Percentiles rank a stretch among this genome's conserved stretches.
Evolutionary conservation across 306 rosid species (phyloP).

Genomic region (Albizia julibrissin): DNA sequence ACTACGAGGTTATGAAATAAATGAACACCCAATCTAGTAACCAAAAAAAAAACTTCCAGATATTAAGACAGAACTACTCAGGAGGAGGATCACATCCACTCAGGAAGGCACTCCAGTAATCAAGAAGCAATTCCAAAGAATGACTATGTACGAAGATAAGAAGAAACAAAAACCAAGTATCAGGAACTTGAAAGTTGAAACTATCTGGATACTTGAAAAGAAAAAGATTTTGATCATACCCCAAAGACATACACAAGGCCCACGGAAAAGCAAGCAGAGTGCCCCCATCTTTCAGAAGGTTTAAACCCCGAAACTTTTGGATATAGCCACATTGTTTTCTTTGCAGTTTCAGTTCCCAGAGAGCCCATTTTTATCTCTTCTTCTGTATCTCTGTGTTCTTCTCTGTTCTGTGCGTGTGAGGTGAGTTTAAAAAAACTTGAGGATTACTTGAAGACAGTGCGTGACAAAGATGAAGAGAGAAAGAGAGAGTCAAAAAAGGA

Average conservation of each 20-base stretch:
- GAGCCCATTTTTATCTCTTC: slow-evolving; percentile 56
- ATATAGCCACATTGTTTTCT: slow-evolving; percentile 97
- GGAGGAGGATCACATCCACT: slow-evolving; percentile 22
- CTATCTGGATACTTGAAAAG: slow-evolving; percentile 1
- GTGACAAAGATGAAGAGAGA: slow-evolving; percentile 53
- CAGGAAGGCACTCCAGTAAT: slow-evolving; percentile 11
- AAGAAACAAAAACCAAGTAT: neutral
- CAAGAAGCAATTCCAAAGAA: slow-evolving; percentile 1
- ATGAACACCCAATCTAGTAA: slow-evolving; percentile 12
- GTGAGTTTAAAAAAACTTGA: slow-evolving; percentile 23
- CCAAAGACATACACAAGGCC: slow-evolving; percentile 83
- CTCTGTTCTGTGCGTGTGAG: neutral
- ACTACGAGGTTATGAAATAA: slow-evolving; percentile 28
- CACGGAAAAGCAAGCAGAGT: slow-evolving; percentile 76
- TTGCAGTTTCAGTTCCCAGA: slow-evolving; percentile 49
- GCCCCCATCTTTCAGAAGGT: slow-evolving; percentile 99
- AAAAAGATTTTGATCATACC: slow-evolving; percentile 55
- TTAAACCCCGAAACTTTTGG: slow-evolving; percentile 78
- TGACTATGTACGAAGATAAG: neutral
- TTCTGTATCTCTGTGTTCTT: neutral
- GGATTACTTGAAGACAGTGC: slow-evolving; percentile 41
- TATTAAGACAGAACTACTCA: neutral
- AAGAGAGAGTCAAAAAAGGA: slow-evolving; percentile 69
- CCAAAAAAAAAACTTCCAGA: slow-evolving; percentile 1
- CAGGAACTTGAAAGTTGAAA: slow-evolving; percentile 3